Evolutionary conservation across 2,329 filamentous ascomycete species (phyloP).

Genomic region (Magnaporthales sp.): DNA sequence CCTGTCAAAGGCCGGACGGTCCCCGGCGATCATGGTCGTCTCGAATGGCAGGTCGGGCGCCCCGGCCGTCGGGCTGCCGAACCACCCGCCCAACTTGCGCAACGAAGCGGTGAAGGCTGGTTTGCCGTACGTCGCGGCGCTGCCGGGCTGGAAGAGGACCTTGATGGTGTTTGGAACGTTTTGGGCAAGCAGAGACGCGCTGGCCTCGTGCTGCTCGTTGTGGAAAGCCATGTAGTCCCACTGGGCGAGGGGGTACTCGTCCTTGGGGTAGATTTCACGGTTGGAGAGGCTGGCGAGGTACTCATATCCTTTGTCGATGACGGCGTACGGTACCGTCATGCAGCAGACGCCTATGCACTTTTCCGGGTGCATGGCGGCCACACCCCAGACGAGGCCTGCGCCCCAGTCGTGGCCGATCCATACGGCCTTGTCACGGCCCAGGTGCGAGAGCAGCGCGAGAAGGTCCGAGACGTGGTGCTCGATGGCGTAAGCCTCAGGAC

Average conservation of each 20-base stretch:
- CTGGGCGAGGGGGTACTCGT: neutral
- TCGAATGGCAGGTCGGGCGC: neutral
- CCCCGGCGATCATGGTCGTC: neutral
- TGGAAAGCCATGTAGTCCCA: conserved; percentile 1
- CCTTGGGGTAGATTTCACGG: neutral
- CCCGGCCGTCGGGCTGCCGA: neutral
- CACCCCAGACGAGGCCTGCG: neutral
- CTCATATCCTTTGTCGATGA: neutral
- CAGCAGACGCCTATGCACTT: neutral
- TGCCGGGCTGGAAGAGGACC: neutral
- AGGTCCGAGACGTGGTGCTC: conserved; percentile 25
- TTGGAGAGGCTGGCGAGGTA: neutral
- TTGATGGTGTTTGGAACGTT: neutral
- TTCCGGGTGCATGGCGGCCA: neutral
- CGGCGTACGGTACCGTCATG: neutral
- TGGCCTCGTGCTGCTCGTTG: conserved; percentile 1
- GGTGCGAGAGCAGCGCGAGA: conserved; percentile 28
- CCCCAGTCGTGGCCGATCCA: conserved; percentile 42
- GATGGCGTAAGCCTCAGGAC: conserved; percentile 24
- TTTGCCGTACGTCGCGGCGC: neutral
- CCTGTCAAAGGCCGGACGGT: neutral
- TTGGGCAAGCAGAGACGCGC: neutral
- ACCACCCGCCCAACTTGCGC: neutral
- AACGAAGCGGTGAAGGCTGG: neutral
- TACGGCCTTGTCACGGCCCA: conserved; percentile 24